These are phyloP conservation scores for Boechera divaricarpa DNA, from an alignment of 345 rosid genomes.

Conservation along the genomic window DNA sequence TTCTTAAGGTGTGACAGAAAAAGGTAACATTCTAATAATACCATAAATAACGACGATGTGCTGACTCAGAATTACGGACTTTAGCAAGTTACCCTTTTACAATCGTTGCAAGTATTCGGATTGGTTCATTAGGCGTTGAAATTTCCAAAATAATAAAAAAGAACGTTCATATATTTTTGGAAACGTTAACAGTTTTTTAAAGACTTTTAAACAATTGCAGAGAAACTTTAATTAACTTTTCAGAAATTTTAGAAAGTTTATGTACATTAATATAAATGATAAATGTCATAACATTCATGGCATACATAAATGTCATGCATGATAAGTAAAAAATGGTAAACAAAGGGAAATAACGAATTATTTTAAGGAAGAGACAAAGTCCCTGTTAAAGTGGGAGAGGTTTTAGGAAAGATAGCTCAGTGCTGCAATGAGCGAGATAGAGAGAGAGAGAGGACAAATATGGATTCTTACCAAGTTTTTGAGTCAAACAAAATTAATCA, in stretches of 20 bases:
- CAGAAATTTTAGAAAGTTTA: too few species aligned
- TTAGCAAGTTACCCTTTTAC: conserved; percentile 14
- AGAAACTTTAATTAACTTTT: too few species aligned
- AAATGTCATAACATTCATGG: neutral
- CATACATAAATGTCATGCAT: conserved; percentile 4
- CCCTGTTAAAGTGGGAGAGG: conserved; percentile 57
- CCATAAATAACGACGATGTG: conserved; percentile 16
- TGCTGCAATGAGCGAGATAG: neutral
- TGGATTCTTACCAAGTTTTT: conserved; percentile 51
- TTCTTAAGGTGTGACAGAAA: neutral
- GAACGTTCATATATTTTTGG: neutral
- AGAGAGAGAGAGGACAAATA: conserved; percentile 34
- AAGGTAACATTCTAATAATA: conserved; percentile 18
- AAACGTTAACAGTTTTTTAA: too few species aligned
- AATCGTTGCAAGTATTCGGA: neutral
- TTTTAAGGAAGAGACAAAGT: conserved; percentile 56
- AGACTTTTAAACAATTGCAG: neutral
- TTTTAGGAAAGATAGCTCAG: conserved; percentile 48
- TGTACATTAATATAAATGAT: neutral
- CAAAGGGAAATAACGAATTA: conserved; percentile 29
- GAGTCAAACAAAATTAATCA: conserved; percentile 39
- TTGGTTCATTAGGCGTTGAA: neutral
- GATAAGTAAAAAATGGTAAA: neutral
- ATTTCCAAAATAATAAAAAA: neutral
- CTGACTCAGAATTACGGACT: conserved; percentile 22